Evolutionary conservation across 331 rosid genomes (phyloP).

Genomic region (Ulmus americana): DNA sequence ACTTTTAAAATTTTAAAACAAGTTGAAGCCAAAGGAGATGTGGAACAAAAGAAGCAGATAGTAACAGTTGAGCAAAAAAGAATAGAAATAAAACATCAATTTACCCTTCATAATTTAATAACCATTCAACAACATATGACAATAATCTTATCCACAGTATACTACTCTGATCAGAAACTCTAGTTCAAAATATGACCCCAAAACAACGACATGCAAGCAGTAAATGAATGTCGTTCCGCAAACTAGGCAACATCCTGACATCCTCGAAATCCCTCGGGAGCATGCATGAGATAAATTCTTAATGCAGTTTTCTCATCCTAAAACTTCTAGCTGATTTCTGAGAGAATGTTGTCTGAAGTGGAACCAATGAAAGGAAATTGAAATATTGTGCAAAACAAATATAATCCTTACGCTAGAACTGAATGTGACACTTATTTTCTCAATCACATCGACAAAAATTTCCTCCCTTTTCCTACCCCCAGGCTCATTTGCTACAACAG

Average conservation of each 20-base stretch:
- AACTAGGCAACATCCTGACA: neutral
- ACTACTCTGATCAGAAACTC: neutral
- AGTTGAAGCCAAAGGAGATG: no score
- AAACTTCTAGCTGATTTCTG: neutral
- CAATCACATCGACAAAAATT: constrained; percentile 85
- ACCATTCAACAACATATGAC: no score
- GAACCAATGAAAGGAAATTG: neutral
- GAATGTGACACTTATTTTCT: constrained; percentile 90
- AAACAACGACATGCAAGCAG: neutral
- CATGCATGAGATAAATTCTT: neutral
- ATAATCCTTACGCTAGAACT: constrained; percentile 74
- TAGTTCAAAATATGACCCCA: neutral
- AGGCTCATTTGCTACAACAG: constrained; percentile 86
- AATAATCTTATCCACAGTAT: neutral
- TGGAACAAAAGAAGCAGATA: no score
- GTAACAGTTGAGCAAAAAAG: no score
- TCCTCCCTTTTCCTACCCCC: constrained; percentile 91
- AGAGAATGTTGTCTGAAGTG: neutral
- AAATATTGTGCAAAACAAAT: neutral
- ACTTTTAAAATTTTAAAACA: no score
- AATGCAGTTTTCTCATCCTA: neutral
- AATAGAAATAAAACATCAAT: no score
- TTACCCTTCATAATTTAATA: no score
- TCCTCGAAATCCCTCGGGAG: neutral
- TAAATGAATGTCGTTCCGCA: neutral